Conservation (phyloP, 148 eudicot genomes). For the Spergularia marina region DNA sequence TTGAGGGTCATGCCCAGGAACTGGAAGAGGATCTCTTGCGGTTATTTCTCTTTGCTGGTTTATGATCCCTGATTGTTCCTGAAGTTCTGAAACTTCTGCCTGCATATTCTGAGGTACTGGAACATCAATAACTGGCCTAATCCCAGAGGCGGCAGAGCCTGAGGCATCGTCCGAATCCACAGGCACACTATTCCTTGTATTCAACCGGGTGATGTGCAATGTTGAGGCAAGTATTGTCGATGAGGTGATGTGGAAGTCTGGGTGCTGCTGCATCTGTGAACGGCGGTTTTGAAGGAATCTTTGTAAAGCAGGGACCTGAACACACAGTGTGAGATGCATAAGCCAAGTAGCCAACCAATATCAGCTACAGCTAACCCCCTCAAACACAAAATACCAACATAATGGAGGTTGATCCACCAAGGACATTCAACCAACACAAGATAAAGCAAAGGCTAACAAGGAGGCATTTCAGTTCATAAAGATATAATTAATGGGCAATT, state of each 20-base stretch:
- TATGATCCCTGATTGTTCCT: constrained; percentile 34
- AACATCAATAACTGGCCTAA: constrained; percentile 34
- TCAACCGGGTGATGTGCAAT: constrained; percentile 83
- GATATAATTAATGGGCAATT: neutral
- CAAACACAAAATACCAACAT: neutral
- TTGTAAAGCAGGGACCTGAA: constrained; percentile 92
- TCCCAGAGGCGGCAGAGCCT: constrained; percentile 36
- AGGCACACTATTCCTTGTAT: constrained; percentile 53
- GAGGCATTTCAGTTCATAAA: neutral
- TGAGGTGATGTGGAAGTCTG: constrained; percentile 89
- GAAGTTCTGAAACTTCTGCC: constrained; percentile 38
- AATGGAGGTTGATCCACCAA: neutral
- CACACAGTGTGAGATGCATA: neutral
- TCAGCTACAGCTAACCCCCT: neutral
- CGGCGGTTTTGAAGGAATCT: constrained; percentile 82
- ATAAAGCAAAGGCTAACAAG: too few relatives aligned
- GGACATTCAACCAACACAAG: neutral
- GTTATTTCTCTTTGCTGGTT: constrained; percentile 32
- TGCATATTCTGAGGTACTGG: constrained; percentile 37
- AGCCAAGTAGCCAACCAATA: neutral
- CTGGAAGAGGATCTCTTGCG: constrained; percentile 44
- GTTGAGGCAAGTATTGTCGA: constrained; percentile 93
- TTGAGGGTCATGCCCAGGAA: constrained; percentile 45
- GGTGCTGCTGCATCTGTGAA: constrained; percentile 85
- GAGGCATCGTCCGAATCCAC: constrained; percentile 33